Evolutionary conservation across 2,329 filamentous ascomycete genomes (phyloP).

Genomic region (Atkinsonella hypoxylon): DNA sequence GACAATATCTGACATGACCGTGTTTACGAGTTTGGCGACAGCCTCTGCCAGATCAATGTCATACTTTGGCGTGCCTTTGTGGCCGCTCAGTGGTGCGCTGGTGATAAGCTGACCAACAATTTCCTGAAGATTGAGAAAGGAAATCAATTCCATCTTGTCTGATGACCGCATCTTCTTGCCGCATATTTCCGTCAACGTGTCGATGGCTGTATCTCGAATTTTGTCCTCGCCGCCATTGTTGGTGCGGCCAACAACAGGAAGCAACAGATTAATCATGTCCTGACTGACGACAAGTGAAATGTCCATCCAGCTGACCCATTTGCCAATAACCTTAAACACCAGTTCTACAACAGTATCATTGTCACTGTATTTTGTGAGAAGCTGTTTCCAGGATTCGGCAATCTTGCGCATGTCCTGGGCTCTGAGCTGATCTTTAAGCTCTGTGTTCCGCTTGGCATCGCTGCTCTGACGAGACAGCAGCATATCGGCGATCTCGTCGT

Average conservation of each 20-base stretch:
- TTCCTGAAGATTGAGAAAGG: slow-evolving; percentile 74
- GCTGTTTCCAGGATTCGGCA: slow-evolving; percentile 80
- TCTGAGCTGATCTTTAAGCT: slow-evolving; percentile 83
- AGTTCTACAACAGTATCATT: slow-evolving; percentile 70
- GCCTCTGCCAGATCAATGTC: slow-evolving; percentile 93
- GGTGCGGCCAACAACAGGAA: slow-evolving; percentile 75
- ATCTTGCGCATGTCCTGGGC: slow-evolving; percentile 82
- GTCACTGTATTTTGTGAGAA: slow-evolving; percentile 65
- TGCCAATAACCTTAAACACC: slow-evolving; percentile 82
- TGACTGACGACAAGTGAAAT: slow-evolving; percentile 88
- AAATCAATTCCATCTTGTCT: slow-evolving; percentile 90
- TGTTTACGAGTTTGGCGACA: slow-evolving; percentile 92
- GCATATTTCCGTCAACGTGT: slow-evolving; percentile 90
- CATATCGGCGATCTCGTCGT: slow-evolving; percentile 95
- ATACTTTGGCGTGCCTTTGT: slow-evolving; percentile 72
- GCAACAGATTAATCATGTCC: slow-evolving; percentile 70
- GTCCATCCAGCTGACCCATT: slow-evolving; percentile 98
- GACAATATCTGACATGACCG: slow-evolving; percentile 74
- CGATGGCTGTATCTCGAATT: slow-evolving; percentile 81
- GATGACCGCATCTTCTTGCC: slow-evolving; percentile 93
- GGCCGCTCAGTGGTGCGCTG: slow-evolving; percentile 69
- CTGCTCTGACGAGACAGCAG: slow-evolving; percentile 65
- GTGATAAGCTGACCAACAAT: slow-evolving; percentile 78
- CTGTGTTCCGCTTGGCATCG: slow-evolving; percentile 75
- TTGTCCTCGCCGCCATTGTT: slow-evolving; percentile 56